These are phyloP conservation scores for Penicillium sp. DNA, from an alignment of 2,329 filamentous ascomycete species.

Conservation along the genomic window DNA sequence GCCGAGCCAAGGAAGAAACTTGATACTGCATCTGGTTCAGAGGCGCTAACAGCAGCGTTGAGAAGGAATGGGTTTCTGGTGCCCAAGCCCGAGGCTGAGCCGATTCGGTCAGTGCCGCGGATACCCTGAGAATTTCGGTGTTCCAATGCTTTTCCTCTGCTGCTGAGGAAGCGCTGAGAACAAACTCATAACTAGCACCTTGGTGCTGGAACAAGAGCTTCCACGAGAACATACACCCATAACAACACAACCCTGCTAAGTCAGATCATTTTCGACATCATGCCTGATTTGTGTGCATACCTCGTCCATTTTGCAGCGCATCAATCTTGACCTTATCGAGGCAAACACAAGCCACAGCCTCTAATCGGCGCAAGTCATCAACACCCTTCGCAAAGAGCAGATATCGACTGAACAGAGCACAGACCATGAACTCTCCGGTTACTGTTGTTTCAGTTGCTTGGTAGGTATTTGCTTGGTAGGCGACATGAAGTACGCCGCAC, in stretches of 20 bases:
- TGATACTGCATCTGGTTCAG: conserved; percentile 75
- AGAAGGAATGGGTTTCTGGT: conserved; percentile 31
- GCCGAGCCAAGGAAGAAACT: conserved; percentile 58
- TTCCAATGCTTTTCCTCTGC: conserved; percentile 82
- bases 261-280: not conserved
- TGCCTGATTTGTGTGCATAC: conserved; percentile 27
- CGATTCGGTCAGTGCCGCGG: conserved; percentile 53
- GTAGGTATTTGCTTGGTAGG: conserved; percentile 76
- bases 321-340: conserved; percentile 48
- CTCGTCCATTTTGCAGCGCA: conserved; percentile 36
- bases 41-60: conserved; percentile 70
- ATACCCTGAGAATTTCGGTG: conserved; percentile 60
- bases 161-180: conserved; percentile 81
- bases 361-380: conserved; percentile 67
- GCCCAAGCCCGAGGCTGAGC: conserved; percentile 45
- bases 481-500: conserved; percentile 80
- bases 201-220: conserved; percentile 82
- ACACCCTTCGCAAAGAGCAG: conserved; percentile 72
- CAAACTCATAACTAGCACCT: conserved; percentile 76
- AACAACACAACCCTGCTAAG: conserved; percentile 74
- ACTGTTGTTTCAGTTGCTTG: conserved; percentile 66
- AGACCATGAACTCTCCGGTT: conserved; percentile 79
- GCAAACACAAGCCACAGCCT: conserved; percentile 72
- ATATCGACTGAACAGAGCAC: conserved; percentile 78
- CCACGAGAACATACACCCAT: conserved; percentile 85